phyloP scores from a whole-genome alignment of 2,329 filamentous ascomycete genomes.

The Calonectria multiphialidica region DNA sequence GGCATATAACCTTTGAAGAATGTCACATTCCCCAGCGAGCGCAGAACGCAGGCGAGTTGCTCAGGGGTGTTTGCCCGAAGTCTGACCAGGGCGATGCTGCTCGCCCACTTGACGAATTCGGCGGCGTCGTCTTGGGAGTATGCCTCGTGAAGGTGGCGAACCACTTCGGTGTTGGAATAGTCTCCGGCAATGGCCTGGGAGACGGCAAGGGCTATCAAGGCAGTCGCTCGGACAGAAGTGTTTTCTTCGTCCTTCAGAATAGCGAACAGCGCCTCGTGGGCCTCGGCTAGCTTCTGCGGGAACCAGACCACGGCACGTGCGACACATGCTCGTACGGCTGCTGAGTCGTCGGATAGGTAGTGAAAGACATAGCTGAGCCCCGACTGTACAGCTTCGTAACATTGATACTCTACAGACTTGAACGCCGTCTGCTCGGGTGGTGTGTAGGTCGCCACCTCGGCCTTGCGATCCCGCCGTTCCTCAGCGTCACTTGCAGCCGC shows the following conservation, averaged over 20 bases:
- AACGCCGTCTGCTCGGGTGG: neutral
- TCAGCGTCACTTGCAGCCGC: neutral
- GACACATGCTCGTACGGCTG: neutral
- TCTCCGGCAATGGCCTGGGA: neutral
- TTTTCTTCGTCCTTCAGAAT: neutral
- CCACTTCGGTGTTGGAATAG: neutral
- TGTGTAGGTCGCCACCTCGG: neutral
- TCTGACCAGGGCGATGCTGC: slow-evolving; percentile 10
- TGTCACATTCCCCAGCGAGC: neutral
- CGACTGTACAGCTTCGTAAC: neutral
- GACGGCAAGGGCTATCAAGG: neutral
- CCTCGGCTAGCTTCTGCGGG: neutral
- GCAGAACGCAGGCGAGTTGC: neutral
- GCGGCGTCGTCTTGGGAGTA: neutral
- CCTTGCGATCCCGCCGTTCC: neutral
- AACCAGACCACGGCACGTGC: slow-evolving; percentile 8
- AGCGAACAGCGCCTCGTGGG: neutral
- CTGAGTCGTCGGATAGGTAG: neutral
- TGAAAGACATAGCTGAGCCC: neutral
- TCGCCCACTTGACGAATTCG: neutral
- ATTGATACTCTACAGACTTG: neutral
- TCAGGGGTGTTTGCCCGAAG: neutral
- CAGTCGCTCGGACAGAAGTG: neutral
- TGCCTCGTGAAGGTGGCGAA: neutral
- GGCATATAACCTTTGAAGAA: neutral